Conservation (phyloP, 2,329 filamentous ascomycete genomes). For the Arthrobotrys musiformis region DNA sequence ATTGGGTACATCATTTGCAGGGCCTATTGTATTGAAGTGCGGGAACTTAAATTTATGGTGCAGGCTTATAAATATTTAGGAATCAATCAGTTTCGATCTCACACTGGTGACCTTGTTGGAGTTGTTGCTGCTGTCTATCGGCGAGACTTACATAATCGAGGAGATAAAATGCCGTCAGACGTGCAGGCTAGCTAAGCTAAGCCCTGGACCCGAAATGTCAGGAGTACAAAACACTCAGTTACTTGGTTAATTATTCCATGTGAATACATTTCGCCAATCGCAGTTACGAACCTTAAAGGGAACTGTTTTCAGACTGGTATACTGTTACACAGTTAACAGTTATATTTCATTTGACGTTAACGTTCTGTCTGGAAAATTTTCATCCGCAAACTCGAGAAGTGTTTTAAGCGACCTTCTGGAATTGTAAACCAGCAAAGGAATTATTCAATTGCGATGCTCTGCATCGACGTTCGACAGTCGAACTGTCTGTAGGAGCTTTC, state of each 20-base stretch:
- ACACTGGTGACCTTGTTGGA: background rate
- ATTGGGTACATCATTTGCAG: background rate
- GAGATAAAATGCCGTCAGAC: no score
- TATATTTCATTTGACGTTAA: background rate
- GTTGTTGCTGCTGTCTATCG: background rate
- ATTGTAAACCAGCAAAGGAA: conserved; percentile 1
- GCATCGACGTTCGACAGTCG: conserved; percentile 19
- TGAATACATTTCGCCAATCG: background rate
- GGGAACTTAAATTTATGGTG: background rate
- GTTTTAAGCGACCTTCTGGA: conserved; percentile 29
- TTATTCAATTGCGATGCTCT: conserved; percentile 10
- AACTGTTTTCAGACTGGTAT: background rate
- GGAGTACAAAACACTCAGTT: background rate
- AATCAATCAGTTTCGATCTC: background rate
- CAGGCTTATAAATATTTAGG: background rate
- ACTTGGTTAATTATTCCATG: background rate
- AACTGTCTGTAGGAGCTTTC: conserved; percentile 10
- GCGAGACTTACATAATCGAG: conserved; percentile 14
- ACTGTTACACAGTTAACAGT: background rate
- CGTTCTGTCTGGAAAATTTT: conserved; percentile 7
- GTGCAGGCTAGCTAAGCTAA: background rate
- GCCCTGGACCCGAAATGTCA: background rate
- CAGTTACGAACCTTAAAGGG: background rate
- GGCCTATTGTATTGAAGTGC: background rate
- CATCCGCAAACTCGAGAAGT: background rate